Base-by-base conservation (phyloP, 345 rosid species). In the Psidium friedrichsthalianum region DNA sequence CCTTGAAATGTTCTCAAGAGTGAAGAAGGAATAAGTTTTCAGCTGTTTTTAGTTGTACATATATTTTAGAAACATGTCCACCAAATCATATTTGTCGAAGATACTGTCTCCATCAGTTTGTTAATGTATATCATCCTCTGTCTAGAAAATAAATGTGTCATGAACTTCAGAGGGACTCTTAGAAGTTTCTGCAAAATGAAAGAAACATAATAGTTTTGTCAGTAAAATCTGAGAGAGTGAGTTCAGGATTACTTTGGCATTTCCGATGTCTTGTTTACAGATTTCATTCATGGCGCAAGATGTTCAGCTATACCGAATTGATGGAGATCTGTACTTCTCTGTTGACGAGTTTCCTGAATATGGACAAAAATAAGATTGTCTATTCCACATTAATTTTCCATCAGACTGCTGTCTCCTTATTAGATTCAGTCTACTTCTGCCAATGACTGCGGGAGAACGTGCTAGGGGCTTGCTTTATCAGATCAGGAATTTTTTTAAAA, bases 291-390 rank as follows among this genome's bases (percentile, higher is more conserved):
- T 64, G 76, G 76, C 42, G 29, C 76, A 64, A 64, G 76, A 36
- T 29, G 76, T 29, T 32, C 42, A 32, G 76, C 76, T 64, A 54
- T 97, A 97, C 91, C 87, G 82, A 89, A 90, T 95, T 87, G 97
- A 90, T 82, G 95, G 96, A 61, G 98, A 95, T 86, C 90, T 95
- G 51, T 97, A 90, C 92, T 97, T 95, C 92, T 92, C 94, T 42
- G 98, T 95, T 14, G 97, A 93, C 84, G 90, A 91, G 47, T 91
- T 91, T 87, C 95, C 95, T n/a, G 91, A 92, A 27, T 95, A 97
- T 84, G 99, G 99, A 82, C 88, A 59, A 44, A 44, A 44, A 44
- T 44, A 44, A 44, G 7, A 44, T 44, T 44, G 47, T 44, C 47
- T 44, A 44, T 44, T 44, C 47, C 47, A 44, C 47, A 44, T 44